Base-by-base conservation (phyloP, 108 stramenopile genomes). In the Asterionellopsis glacialis region DNA sequence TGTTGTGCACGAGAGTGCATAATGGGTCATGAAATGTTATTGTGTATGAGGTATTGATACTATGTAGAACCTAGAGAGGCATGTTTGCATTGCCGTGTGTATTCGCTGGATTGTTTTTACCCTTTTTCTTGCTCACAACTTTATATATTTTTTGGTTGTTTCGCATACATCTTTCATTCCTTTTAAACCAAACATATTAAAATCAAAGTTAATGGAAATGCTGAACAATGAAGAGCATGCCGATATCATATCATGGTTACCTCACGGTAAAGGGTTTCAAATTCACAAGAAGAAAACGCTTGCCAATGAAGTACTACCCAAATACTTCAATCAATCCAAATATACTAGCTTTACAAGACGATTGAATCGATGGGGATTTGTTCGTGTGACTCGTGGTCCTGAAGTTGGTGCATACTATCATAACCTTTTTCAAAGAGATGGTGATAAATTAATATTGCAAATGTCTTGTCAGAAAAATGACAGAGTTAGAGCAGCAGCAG, bases 241-340 rank as follows among this genome's bases (percentile, higher is more conserved):
- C 6, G 74, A 80, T 42, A 65, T 68, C 0, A 73, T 80, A 43
- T 18, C 69, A 10, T 80, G 79, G 79, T 28, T 80, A 11, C 79
- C 79, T 21, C 74, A 80, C 45, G 79, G 74, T 0, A 59, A 60
- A 28, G 66, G 61, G 5, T 80, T 80, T 61, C 54, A 63, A 10
- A 79, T 79, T 51, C 60, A 73, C 63, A 67, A 79, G 51, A 80
- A 80, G 67, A 70, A 71, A 21, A 48, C 45, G 1, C 83, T 86
- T 55, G 73, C 76, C 6, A 61, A 57, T n/a, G 47, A 83, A 13
- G 60, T 88, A 19, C 72, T 97, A 69, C 92, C 91, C 12, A 57
- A 59, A n/a, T 93, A 89, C 73, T 97, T 97, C 69, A 82, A 83
- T 47, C 92, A 89, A 24, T 84, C 89, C 53, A 92, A 91, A 65